Evolutionary conservation across 352 stramenopile species (phyloP).

Genomic region (Pythium scleroteichum): DNA sequence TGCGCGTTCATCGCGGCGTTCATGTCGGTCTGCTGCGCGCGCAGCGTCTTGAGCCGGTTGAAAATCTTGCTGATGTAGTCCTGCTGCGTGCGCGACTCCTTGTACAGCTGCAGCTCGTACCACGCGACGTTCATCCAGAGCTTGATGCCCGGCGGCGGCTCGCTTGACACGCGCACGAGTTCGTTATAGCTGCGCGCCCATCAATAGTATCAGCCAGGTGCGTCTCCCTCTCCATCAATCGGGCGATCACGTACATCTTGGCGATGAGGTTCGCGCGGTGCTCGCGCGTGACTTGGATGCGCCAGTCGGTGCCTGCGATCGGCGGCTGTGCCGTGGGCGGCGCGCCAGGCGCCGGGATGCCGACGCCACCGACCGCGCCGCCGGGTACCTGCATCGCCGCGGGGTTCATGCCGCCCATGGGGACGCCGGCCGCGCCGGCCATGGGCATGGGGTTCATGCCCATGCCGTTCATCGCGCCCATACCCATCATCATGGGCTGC

Average conservation of each 20-base stretch:
- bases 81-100: conserved; percentile 81
- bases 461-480: conserved; percentile 59
- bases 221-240: background rate
- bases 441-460: conserved; percentile 40
- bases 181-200: conserved; percentile 66
- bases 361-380: conserved; percentile 6
- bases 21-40: conserved; percentile 73
- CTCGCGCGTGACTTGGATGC: conserved; percentile 78
- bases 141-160: conserved; percentile 77
- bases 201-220: background rate
- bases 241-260: conserved; percentile 61
- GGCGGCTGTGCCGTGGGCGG: conserved; percentile 26
- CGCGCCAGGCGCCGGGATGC: conserved; percentile 25
- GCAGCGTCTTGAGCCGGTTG: conserved; percentile 75
- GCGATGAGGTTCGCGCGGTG: conserved; percentile 84
- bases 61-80: conserved; percentile 91
- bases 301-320: conserved; percentile 60
- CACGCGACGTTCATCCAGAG: conserved; percentile 88
- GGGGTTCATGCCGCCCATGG: conserved; percentile 39
- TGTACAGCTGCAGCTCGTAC: conserved; percentile 85
- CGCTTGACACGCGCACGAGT: conserved; percentile 80
- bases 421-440: conserved; percentile 14
- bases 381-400: conserved; percentile 22
- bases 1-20: conserved; percentile 66
- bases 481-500: conserved; percentile 42